A percentile compares a stretch with the other conserved stretches of the same genome.
These are phyloP conservation scores for Talaromyces ruber DNA, from an alignment of 495 filamentous ascomycete species.

Conservation along the genomic window DNA sequence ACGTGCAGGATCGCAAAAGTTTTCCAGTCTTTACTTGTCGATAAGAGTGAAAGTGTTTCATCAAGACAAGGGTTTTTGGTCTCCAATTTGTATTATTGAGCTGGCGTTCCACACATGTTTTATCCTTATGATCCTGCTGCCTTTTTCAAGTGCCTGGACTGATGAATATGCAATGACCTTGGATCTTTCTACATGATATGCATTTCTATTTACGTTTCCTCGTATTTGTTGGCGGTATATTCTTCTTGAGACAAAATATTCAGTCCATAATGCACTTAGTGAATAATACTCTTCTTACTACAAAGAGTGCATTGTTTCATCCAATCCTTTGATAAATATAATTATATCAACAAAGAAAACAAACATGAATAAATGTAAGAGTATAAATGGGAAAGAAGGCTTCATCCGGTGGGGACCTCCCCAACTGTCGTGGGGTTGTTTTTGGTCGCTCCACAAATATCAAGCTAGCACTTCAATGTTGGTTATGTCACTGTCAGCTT, in stretches of 20 bases:
- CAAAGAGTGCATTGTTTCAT: neutral
- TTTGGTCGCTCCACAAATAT: neutral
- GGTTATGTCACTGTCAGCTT: neutral
- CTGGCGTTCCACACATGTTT: neutral
- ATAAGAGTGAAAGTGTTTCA: conserved; percentile 21
- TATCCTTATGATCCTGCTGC: neutral
- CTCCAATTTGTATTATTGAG: neutral
- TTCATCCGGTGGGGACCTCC: neutral
- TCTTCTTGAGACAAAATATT: neutral
- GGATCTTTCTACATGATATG: too few species aligned
- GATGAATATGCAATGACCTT: neutral
- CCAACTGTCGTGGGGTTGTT: neutral
- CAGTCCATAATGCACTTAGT: neutral
- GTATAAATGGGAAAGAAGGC: neutral
- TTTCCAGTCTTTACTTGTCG: conserved; percentile 54
- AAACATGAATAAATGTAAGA: too few species aligned
- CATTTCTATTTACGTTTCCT: neutral
- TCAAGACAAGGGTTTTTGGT: neutral
- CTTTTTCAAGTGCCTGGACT: neutral
- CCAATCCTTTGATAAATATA: too few species aligned
- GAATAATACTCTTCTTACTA: neutral
- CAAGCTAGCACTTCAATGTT: neutral
- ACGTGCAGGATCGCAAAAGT: conserved; percentile 54
- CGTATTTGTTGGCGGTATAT: neutral
- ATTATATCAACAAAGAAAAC: too few species aligned